Evolutionary conservation across 2,329 filamentous ascomycete species (phyloP).

Genomic region (Tetracladium maxilliforme): DNA sequence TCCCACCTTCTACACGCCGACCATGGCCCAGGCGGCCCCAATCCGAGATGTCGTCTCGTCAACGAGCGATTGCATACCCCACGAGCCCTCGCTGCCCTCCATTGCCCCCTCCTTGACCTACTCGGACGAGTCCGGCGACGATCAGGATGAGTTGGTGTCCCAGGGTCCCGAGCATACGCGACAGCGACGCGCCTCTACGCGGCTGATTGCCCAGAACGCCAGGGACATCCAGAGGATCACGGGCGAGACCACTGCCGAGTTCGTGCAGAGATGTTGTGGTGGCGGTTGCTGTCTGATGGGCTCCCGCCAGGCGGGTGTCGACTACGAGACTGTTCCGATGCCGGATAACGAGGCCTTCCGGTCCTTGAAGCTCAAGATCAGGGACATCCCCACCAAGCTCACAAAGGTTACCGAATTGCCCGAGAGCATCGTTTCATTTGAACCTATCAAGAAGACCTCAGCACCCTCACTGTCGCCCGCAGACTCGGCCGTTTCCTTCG

Average conservation of each 20-base stretch:
- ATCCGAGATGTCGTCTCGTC: too few species aligned
- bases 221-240: constrained; percentile 49
- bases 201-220: constrained; percentile 48
- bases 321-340: constrained; percentile 35
- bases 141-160: constrained; percentile 31
- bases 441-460: constrained; percentile 29
- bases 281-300: constrained; percentile 45
- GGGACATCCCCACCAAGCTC: constrained; percentile 57
- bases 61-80: constrained; percentile 5
- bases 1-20: too few species aligned
- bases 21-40: too few species aligned
- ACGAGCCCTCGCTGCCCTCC: constrained; percentile 5
- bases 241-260: constrained; percentile 44
- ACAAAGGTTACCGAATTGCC: constrained; percentile 60
- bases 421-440: constrained; percentile 58
- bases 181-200: constrained; percentile 52
- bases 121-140: constrained; percentile 46
- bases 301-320: constrained; percentile 25
- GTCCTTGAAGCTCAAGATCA: constrained; percentile 63
- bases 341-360: constrained; percentile 80
- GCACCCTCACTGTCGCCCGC: constrained; percentile 26
- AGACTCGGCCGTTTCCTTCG: constrained; percentile 32
- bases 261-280: constrained; percentile 49
- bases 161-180: constrained; percentile 27
- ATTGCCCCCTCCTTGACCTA: constrained; percentile 46